Evolutionary conservation across 2,329 filamentous ascomycete genomes (phyloP).

Genomic region (Ophiostoma sp.): DNA sequence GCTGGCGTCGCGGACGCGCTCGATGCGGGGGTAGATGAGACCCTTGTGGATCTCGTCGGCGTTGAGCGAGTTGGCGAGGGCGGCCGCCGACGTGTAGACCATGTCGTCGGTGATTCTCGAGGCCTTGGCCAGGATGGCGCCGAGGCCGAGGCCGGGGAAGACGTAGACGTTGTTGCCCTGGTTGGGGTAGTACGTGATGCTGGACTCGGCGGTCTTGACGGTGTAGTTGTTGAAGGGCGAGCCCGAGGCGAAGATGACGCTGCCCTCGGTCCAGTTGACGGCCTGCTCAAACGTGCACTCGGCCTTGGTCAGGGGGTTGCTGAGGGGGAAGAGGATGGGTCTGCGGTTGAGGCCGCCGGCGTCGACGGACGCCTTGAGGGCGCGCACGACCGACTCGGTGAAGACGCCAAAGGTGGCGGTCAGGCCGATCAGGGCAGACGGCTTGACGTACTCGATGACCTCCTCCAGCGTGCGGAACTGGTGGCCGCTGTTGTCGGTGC

Average conservation of each 20-base stretch:
- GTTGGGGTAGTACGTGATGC: slow-evolving; percentile 67
- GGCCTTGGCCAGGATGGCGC: slow-evolving; percentile 85
- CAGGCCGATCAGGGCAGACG: slow-evolving; percentile 88
- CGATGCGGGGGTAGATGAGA: slow-evolving; percentile 85
- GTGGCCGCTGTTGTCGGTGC: slow-evolving; percentile 57
- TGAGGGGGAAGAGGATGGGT: slow-evolving; percentile 92
- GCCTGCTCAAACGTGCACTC: slow-evolving; percentile 97
- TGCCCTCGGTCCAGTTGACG: slow-evolving; percentile 82
- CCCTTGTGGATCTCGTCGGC: slow-evolving; percentile 75
- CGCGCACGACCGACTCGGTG: slow-evolving; percentile 75
- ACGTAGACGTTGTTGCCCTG: slow-evolving; percentile 88
- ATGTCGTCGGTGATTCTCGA: slow-evolving; percentile 85
- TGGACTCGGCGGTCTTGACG: slow-evolving; percentile 54
- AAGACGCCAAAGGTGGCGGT: slow-evolving; percentile 94
- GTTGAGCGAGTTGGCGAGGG: slow-evolving; percentile 71
- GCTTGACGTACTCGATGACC: slow-evolving; percentile 90
- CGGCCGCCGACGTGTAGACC: slow-evolving; percentile 89
- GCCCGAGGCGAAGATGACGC: slow-evolving; percentile 87
- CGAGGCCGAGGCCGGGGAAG: slow-evolving; percentile 92
- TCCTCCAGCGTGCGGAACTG: slow-evolving; percentile 78
- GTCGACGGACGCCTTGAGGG: slow-evolving; percentile 60
- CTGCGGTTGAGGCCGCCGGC: slow-evolving; percentile 62
- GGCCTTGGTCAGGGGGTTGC: slow-evolving; percentile 92
- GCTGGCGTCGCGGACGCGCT: slow-evolving; percentile 85
- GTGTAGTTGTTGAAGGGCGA: slow-evolving; percentile 78